Conservation (phyloP, 306 rosid species). For the Castanospermum australe region DNA sequence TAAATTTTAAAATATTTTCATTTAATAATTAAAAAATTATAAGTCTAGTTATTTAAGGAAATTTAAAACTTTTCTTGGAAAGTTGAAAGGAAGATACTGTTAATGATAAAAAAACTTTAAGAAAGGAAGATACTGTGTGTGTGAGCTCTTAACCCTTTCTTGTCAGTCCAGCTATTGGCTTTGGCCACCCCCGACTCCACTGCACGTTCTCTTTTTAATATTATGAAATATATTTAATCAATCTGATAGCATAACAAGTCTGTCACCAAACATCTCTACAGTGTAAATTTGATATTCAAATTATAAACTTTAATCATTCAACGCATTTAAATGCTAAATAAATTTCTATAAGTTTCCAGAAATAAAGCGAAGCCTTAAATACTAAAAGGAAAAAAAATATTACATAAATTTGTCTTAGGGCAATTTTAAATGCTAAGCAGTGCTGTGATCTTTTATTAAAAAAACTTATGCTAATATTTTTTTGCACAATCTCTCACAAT, state of each 20-base stretch:
- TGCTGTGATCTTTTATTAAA: not conserved
- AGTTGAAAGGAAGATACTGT: not conserved
- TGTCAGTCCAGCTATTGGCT: not conserved
- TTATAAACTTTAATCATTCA: not conserved
- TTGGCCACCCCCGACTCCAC: not conserved
- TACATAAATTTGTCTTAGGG: not conserved
- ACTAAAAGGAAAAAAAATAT: not conserved
- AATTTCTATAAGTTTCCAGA: not conserved
- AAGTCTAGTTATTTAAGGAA: too few species aligned
- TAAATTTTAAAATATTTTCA: too few species aligned
- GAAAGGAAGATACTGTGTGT: not conserved
- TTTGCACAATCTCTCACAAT: too few species aligned
- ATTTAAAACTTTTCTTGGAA: too few species aligned
- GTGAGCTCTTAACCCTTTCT: not conserved
- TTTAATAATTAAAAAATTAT: too few species aligned
- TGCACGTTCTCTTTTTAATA: not conserved
- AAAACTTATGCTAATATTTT: too few species aligned
- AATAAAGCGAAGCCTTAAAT: not conserved
- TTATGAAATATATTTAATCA: not conserved
- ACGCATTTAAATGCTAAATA: not conserved
- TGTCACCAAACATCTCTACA: not conserved
- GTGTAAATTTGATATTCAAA: not conserved
- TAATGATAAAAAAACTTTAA: too few species aligned
- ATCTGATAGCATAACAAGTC: not conserved
- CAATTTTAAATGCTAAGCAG: not conserved